Evolutionary conservation across 371 early-diverging fungal genomes (phyloP).

Genomic region (Mucor plumbeus): DNA sequence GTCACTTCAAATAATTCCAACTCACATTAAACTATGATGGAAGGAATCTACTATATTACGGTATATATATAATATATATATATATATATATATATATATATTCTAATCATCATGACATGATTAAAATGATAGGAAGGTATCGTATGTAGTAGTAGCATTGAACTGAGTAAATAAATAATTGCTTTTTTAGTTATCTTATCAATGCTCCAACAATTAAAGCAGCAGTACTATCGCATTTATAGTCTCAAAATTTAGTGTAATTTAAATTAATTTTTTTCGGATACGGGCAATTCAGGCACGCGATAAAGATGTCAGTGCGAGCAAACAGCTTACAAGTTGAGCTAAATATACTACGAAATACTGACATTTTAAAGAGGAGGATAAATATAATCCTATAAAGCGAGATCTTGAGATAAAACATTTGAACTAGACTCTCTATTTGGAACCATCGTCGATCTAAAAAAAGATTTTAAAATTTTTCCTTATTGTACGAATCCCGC

Average conservation of each 20-base stretch:
- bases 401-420: no score
- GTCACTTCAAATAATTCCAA: neutral
- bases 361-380: neutral
- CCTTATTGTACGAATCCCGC: neutral
- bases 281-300: neutral
- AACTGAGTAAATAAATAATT: neutral
- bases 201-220: neutral
- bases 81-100: no score
- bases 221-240: neutral
- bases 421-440: neutral
- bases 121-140: neutral
- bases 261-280: neutral
- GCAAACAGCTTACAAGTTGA: neutral
- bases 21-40: neutral
- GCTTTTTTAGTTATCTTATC: neutral
- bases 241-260: neutral
- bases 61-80: no score
- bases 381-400: neutral
- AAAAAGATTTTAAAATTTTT: constrained; percentile 3
- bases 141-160: neutral
- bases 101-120: neutral
- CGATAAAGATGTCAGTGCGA: neutral
- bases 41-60: neutral
- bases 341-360: neutral
- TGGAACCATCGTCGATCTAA: neutral